Base-by-base conservation (phyloP, 768 basidiomycete genomes). In the Lyophyllum atratum region DNA sequence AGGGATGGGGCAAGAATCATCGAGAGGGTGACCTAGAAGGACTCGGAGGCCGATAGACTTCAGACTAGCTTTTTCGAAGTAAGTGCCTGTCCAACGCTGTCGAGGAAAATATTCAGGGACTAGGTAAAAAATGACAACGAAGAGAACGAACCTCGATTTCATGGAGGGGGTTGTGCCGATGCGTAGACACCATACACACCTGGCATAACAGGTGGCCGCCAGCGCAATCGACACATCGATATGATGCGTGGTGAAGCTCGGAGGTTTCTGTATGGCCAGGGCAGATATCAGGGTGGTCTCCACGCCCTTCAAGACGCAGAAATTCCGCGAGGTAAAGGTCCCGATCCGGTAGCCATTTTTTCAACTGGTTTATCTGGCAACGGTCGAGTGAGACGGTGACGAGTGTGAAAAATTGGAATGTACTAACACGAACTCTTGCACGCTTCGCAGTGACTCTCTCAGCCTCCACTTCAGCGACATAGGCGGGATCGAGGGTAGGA, bases 201-300 rank as follows among this genome's bases (percentile, higher is more conserved):
- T 6, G 7, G 42, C 63, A 65, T 4, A 56, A 52, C 22, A 64
- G 49, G 1, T 49, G 44, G 3, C 25, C 14, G 1, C 21, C 40
- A 15, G 39, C n/a, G 24, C 68, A 69, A 39, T 65, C 66, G 4
- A 60, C 15, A 29, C 68, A 69, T 0, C 56, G 58, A 45, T 59
- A 55, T 10, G n/a, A 50, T 10, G 37, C 37, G 2, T 12, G 19
- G 15, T 40, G 25, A 7, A 7, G 22, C 4, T 55, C 26, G 28
- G 24, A 24, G 6, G 8, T 14, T 12, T 26, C 47, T 10, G 28
- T 14, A 15, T 48, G n/a, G 2, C 8, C 8, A 6, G 28, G 25
- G 22, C 17, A 2, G 26, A 19, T 5, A 34, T 21, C 40, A 11
- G 17, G 2, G 26, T 40, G 19, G 15, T 33, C 11, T 7, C 39